phyloP scores from a whole-genome alignment of 768 basidiomycete genomes.

The Paxillus ammoniavirescens region DNA sequence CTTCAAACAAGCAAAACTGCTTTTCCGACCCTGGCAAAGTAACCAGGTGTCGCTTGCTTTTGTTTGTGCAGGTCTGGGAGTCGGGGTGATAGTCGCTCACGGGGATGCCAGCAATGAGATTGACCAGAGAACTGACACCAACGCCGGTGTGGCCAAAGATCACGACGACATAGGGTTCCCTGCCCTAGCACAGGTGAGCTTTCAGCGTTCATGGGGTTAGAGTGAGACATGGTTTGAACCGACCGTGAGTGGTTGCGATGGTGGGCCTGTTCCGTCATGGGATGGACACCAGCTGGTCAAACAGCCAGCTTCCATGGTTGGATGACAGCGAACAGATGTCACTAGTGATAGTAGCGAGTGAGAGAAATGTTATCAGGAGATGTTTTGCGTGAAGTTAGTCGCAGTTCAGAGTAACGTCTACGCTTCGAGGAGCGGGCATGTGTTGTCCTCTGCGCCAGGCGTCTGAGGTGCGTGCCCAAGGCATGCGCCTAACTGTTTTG shows the following conservation, averaged over 20 bases:
- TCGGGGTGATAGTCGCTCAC: conserved; percentile 14
- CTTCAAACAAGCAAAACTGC: conserved; percentile 18
- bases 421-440: not conserved
- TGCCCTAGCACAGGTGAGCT: not conserved
- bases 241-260: not conserved
- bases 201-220: not conserved
- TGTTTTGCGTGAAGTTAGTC: not conserved
- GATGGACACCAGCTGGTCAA: not conserved
- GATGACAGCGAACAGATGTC: not conserved
- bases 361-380: not conserved
- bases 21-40: not conserved
- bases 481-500: not conserved
- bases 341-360: not conserved
- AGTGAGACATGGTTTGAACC: not conserved
- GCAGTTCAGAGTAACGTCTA: not conserved
- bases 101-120: conserved; percentile 24
- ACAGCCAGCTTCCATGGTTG: not conserved
- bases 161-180: conserved; percentile 20
- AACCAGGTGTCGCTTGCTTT: not conserved
- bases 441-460: not conserved
- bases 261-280: not conserved
- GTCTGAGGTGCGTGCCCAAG: not conserved
- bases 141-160: conserved; percentile 29
- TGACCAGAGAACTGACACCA: conserved; percentile 28
- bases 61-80: not conserved